phyloP scores from a whole-genome alignment of 2,329 filamentous ascomycete genomes.

The Cyphellophora attinorum region DNA sequence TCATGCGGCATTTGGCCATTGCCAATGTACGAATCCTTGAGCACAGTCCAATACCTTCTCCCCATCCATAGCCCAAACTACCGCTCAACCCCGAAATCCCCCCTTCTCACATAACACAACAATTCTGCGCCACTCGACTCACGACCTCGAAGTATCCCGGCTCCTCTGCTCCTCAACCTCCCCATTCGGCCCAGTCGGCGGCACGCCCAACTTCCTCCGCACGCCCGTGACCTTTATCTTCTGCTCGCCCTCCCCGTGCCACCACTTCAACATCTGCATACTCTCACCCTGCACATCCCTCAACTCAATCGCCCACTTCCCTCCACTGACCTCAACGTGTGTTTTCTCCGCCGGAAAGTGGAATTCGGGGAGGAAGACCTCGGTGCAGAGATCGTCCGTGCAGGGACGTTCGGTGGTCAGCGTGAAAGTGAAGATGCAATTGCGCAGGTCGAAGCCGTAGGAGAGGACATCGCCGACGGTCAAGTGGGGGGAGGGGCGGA shows the following conservation, averaged over 20 bases:
- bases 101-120: conserved; percentile 30
- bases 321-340: conserved; percentile 66
- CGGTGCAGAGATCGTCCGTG: conserved; percentile 59
- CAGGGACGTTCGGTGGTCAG: conserved; percentile 54
- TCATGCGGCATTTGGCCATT: too few species aligned
- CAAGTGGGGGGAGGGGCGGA: conserved; percentile 71
- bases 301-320: conserved; percentile 77
- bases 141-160: conserved; percentile 18
- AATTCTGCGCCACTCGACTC: conserved; percentile 36
- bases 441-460: conserved; percentile 74
- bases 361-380: conserved; percentile 79
- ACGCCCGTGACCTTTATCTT: conserved; percentile 66
- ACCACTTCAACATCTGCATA: conserved; percentile 78
- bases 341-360: conserved; percentile 75
- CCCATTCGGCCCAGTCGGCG: too few species aligned
- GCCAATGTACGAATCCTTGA: too few species aligned
- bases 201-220: conserved; percentile 45
- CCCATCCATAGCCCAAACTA: too few species aligned
- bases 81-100: too few species aligned
- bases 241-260: conserved; percentile 82
- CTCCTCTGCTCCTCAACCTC: conserved; percentile 20
- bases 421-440: conserved; percentile 65
- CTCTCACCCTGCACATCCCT: conserved; percentile 61
- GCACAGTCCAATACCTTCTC: too few species aligned
- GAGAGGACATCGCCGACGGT: conserved; percentile 61